Base-by-base conservation (phyloP, 1,284 basidiomycete species). In the Marasmius fiardii region DNA sequence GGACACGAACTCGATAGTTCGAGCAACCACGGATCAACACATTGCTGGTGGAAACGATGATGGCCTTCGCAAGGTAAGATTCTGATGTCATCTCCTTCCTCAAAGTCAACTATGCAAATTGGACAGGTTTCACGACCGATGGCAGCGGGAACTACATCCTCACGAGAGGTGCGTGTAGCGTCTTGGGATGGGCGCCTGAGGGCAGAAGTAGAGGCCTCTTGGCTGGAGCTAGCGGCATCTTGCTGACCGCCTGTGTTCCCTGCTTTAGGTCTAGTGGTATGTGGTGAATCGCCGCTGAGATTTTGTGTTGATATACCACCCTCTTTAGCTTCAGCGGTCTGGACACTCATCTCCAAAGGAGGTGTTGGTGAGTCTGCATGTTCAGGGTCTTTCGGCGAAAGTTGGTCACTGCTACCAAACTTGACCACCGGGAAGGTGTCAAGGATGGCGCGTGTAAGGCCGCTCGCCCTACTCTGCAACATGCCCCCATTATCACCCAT, bases 381-480 rank as follows among this genome's bases (percentile, higher is more conserved):
- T 43, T 63, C 63, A n/a, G 47, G 56, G 56, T 73, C 71, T 5
- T 64, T 41, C 37, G 69, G 67, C 45, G 70, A 71, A 33, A 23
- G 21, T 4, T 18, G 44, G 10, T 33, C 14, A 35, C 28, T 23
- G 28, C 51, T 62, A 52, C 83, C 84, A 67, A 95, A 97, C 70
- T 94, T 93, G 71, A 95, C 87, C 56, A 96, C 75, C 1, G 94
- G 94, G 75, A 97, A 97, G 0, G 94, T 96, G 65, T 97, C 94
- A 53, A 97, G 76, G 54, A 97, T 93, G 24, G 95, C 94, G 31
- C 91, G 86, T 0, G 90, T 89, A 50, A 97, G 78, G 1, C 94
- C 92, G 41, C 82, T 76, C 0, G 92, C 87, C 6, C 90, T 83
- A 54, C 85, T 88, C 68, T 92, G 90, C 43, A 75, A 70, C 20